Evolutionary conservation across 805 yeast genomes (phyloP), one percentile per base, ranked within the genome.

Genomic region (Lachancea lanzarotensis): DNA sequence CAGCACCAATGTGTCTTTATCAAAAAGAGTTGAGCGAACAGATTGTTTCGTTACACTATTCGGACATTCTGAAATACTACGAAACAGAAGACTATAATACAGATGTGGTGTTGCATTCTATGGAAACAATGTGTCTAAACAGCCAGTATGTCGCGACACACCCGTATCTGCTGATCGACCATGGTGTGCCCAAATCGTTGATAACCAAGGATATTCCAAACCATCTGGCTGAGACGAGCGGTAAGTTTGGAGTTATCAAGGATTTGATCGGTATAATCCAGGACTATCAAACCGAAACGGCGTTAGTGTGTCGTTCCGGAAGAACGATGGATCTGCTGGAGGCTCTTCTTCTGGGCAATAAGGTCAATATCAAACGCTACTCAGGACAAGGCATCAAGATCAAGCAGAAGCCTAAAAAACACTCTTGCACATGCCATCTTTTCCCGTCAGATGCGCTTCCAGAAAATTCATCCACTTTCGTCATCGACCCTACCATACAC

Each of bases 21-120:
- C 98, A 91, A 60, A 83, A 81, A 56, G 93, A 89, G 56, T 71
- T 91, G 42, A 86, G 90, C 10, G 95, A 91, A 63, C 96, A 89
- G 60, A 89, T 93, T 26, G 85, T 91, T 11, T 85, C 95, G 1
- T 70, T 89, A 34, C 98, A 91, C 65, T 91, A 90, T 60, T 79
- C 91, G 29, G 98, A 90, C 59, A 88, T 91, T 46, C 70, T 91
- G 54, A 82, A 88, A 64, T 90, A 83, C 61, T 89, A 86, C 57
- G 95, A 88, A 60, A 66, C 73, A 1, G 65, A 68, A 29, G 67
- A 69, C 44, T 70, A 64, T 35, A 63, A 68, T 38, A 79, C 77
- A 40, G 73, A 73, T 38, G 77, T 85, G 25, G 76, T 84, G 31
- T 70, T 80, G n/a, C 86, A 86, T 56, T 81, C 95, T 0, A 71